A percentile compares a stretch with the other conserved stretches of the same genome.
phyloP scores from a whole-genome alignment of 2,329 filamentous ascomycete genomes.

The Penicillium hordei region DNA sequence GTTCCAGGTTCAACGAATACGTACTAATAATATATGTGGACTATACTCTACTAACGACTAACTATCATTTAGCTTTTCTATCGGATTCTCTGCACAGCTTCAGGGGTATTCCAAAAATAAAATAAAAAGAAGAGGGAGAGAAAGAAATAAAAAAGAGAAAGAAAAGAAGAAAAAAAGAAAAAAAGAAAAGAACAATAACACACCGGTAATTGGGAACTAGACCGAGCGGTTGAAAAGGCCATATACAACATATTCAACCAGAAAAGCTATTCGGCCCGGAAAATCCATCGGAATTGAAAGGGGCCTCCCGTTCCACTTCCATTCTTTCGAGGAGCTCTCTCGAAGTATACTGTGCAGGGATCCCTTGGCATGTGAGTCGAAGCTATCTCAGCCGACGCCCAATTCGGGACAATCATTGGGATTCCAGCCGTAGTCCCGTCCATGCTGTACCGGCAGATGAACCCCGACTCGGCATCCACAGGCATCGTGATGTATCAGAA shows the following conservation, averaged over 20 bases:
- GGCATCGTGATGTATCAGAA: not conserved
- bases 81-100: not conserved
- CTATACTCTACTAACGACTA: not conserved
- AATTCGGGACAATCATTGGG: constrained; percentile 21
- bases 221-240: not conserved
- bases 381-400: constrained; percentile 23
- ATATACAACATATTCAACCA: not conserved
- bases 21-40: not conserved
- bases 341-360: constrained; percentile 9
- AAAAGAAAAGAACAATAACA: not conserved
- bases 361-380: constrained; percentile 25
- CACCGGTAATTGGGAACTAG: constrained; percentile 3
- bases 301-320: constrained; percentile 10
- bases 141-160: no score
- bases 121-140: not conserved
- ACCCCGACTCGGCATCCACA: not conserved
- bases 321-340: constrained; percentile 4
- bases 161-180: not conserved
- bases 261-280: not conserved
- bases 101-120: not conserved
- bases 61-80: not conserved
- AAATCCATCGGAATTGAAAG: constrained; percentile 2
- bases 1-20: not conserved
- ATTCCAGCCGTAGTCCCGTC: constrained; percentile 18
- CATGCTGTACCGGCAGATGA: not conserved